A percentile compares a stretch with the other conserved stretches of the same genome.
These are phyloP conservation scores for Thoreauomyces humboldtii DNA, from an alignment of 192 early-diverging fungal genomes.

Conservation along the genomic window DNA sequence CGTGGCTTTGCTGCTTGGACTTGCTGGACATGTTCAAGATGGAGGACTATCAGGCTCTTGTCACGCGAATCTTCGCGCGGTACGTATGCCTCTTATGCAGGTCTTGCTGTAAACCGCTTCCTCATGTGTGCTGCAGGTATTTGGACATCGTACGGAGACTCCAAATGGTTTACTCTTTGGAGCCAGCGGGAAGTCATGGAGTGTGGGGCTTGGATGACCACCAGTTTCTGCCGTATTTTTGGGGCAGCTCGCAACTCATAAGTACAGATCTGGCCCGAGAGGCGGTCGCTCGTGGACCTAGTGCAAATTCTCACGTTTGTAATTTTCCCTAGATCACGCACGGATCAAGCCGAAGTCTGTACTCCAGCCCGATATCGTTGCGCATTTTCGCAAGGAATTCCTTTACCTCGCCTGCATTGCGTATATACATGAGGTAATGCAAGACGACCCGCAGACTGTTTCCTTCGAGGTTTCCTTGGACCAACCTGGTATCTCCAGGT, in stretches of 20 bases:
- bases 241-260: slow-evolving; percentile 86
- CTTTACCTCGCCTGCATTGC: slow-evolving; percentile 84
- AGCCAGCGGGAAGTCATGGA: slow-evolving; percentile 96
- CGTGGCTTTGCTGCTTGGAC: slow-evolving; percentile 79
- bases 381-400: slow-evolving; percentile 66
- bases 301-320: no score
- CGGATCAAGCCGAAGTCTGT: slow-evolving; percentile 73
- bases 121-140: slow-evolving; percentile 51
- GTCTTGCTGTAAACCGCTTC: neutral
- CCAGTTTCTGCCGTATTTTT: slow-evolving; percentile 93
- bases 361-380: slow-evolving; percentile 58
- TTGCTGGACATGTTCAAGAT: slow-evolving; percentile 59
- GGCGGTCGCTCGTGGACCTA: no score
- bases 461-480: neutral
- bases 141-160: slow-evolving; percentile 74
- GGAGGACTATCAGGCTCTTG: slow-evolving; percentile 70
- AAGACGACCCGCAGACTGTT: neutral
- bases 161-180: slow-evolving; percentile 80
- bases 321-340: slow-evolving; percentile 52
- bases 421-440: slow-evolving; percentile 67
- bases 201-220: slow-evolving; percentile 96
- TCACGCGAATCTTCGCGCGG: slow-evolving; percentile 68
- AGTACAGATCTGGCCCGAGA: no score
- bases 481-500: no score
- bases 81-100: slow-evolving; percentile 15